Conservation (phyloP, 495 filamentous ascomycete species). For the Astrothelium macrocarpum region DNA sequence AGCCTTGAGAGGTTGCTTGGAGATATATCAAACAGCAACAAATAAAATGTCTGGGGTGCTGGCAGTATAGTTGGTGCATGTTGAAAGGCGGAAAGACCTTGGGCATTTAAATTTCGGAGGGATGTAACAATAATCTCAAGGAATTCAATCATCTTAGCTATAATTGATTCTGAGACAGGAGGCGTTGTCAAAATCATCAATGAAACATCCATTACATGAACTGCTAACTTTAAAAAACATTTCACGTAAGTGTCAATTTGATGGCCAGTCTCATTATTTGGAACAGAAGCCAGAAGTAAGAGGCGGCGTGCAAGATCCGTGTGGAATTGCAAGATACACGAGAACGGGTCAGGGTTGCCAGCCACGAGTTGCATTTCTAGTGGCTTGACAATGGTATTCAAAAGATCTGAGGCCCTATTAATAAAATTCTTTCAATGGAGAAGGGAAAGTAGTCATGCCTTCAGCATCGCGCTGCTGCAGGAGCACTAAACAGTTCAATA, state of each 20-base stretch:
- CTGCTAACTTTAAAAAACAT: not conserved
- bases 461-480: not conserved
- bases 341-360: not conserved
- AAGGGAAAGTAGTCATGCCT: not conserved
- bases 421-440: too few relatives aligned
- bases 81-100: not conserved
- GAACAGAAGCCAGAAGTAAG: not conserved
- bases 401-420: not conserved
- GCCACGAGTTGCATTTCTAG: not conserved
- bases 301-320: not conserved
- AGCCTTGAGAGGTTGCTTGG: conserved; percentile 59
- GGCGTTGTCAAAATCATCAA: not conserved
- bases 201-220: not conserved
- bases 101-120: not conserved
- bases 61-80: conserved; percentile 48
- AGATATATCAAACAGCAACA: conserved; percentile 54
- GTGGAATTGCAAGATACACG: not conserved
- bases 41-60: conserved; percentile 58
- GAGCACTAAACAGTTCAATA: not conserved
- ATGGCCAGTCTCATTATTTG: not conserved
- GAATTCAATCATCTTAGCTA: not conserved
- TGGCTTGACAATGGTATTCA: not conserved
- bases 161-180: not conserved
- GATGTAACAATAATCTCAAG: not conserved
- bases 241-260: not conserved